Conservation (phyloP, 2,329 filamentous ascomycete species). For the Xylaria sp. region DNA sequence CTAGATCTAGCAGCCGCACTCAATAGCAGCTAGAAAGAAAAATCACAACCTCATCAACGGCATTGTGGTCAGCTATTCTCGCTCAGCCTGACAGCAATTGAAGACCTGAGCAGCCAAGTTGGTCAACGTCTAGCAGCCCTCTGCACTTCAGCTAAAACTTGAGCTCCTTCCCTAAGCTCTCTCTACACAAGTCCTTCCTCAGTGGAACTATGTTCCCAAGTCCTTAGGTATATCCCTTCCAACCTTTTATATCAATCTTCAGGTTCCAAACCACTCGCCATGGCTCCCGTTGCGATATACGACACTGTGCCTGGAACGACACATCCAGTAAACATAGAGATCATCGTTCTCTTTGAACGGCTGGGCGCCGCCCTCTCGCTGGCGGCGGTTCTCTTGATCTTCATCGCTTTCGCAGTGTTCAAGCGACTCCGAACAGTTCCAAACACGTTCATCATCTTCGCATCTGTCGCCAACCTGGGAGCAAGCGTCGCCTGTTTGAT, state of each 20-base stretch:
- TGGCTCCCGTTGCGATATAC: slow-evolving; percentile 9
- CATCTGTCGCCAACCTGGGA: slow-evolving; percentile 67
- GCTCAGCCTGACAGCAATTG: not conserved
- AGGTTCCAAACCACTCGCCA: slow-evolving; percentile 9
- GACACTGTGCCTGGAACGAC: not conserved
- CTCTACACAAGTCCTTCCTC: not conserved
- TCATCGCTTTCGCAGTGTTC: slow-evolving; percentile 61
- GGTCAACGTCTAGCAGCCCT: not conserved
- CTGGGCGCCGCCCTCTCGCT: slow-evolving; percentile 64
- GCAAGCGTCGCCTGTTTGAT: slow-evolving; percentile 75
- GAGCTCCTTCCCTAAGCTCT: not conserved
- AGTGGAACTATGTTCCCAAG: not conserved
- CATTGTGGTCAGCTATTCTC: not conserved
- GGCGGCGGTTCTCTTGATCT: slow-evolving; percentile 61
- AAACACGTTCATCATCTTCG: slow-evolving; percentile 70
- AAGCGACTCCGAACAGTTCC: slow-evolving; percentile 66
- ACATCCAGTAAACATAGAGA: slow-evolving; percentile 44
- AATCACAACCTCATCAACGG: not conserved
- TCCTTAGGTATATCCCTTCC: not conserved
- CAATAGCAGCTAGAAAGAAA: not conserved
- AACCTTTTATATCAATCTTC: not conserved
- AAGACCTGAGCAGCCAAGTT: not conserved
- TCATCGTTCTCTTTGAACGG: slow-evolving; percentile 61
- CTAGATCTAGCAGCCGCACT: not conserved
- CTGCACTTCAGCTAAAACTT: not conserved